Base-by-base conservation (phyloP, 768 basidiomycete genomes). In the Hysterangium stoloniferum region DNA sequence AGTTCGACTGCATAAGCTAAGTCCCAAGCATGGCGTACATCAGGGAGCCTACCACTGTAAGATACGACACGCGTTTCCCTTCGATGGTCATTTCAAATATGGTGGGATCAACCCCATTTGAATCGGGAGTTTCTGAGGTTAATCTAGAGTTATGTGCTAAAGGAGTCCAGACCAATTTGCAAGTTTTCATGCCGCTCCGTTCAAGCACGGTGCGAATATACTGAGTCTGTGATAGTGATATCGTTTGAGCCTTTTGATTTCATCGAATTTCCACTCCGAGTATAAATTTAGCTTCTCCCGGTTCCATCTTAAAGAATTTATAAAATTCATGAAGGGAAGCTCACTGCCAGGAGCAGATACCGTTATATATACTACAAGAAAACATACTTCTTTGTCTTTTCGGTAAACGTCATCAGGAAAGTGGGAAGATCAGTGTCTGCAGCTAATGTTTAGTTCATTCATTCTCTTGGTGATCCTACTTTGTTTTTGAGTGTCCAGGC, bases 171-270 rank as follows among this genome's bases (percentile, higher is more conserved):
- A 66, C 54, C 0, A 62, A 56, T 4, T 64, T 59, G 8, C 55
- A 32, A 0, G 62, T 52, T 0, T 54, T 47, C 24, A 68, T 59
- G 6, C 58, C 55, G 52, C 66, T 70, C 3, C 55, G 56, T 0
- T 19, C 7, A 35, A 71, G 43, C 42, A 70, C 59, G 0, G 45
- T 38, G 6, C 64, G 54, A 32, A 71, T 59, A 53, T 70, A 73
- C 0, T 59, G 35, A 9, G 33, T 34, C 48, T 72, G 54, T 0
- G 58, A 52, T 3, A 66, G 56, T 1, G 44, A 19, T 24, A 57
- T 45, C 19, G n/a, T 53, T 22, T 54, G 35, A 19, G 57, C 46
- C 8, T 38, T 51, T 11, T 56, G 42, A 27, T 64, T 54, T 1
- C 58, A 53, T 4, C 31, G 25, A 24, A 69, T 51, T 40, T 66